Conservation (phyloP, 345 rosid genomes). For the Trapa bicornis region DNA sequence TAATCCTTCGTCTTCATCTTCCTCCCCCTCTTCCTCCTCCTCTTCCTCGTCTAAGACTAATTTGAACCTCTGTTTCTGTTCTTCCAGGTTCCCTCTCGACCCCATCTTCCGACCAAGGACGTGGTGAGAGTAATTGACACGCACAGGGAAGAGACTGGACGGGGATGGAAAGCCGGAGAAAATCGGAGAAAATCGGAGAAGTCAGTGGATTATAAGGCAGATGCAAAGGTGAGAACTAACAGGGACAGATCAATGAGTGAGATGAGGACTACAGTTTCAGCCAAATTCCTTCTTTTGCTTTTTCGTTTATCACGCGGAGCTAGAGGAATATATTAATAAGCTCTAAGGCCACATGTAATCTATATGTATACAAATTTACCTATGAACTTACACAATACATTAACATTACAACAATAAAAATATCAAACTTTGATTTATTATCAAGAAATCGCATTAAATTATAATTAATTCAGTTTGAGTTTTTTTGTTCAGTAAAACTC, state of each 20-base stretch:
- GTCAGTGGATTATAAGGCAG: background rate
- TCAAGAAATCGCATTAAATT: too few species aligned
- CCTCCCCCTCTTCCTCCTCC: slow-evolving; percentile 27
- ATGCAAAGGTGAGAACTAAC: background rate
- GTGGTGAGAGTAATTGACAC: background rate
- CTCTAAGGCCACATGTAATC: background rate
- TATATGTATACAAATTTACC: background rate
- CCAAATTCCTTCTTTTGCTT: background rate
- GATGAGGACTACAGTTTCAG: slow-evolving; percentile 2
- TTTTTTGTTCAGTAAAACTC: too few species aligned
- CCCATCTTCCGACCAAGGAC: slow-evolving; percentile 18
- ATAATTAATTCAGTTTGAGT: too few species aligned
- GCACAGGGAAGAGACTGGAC: background rate
- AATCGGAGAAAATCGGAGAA: background rate
- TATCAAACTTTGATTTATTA: too few species aligned
- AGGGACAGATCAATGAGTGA: background rate
- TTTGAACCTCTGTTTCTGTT: slow-evolving; percentile 38
- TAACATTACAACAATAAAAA: too few species aligned
- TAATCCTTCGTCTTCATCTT: slow-evolving; percentile 19
- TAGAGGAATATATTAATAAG: background rate
- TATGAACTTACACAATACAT: background rate
- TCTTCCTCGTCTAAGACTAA: slow-evolving; percentile 40
- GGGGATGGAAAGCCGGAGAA: background rate
- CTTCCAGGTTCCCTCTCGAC: slow-evolving; percentile 39
- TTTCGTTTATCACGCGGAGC: slow-evolving; percentile 1